phyloP scores from a whole-genome alignment of 2,329 filamentous ascomycete species.

The Aureobasidium sp. region DNA sequence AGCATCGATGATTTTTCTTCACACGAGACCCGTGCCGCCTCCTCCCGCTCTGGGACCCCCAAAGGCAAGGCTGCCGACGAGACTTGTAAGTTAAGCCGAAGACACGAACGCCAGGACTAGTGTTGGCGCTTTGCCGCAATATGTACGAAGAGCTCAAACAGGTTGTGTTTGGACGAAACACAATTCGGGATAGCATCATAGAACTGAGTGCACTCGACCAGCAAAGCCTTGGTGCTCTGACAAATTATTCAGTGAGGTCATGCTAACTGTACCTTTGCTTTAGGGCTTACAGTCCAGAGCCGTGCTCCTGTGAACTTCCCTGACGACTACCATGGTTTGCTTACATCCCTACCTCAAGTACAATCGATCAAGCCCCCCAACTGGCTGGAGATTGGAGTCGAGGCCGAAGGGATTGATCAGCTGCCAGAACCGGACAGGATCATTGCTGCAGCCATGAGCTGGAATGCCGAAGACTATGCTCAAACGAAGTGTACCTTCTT shows the following conservation, averaged over 20 bases:
- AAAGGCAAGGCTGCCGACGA: neutral
- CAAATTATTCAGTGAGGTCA: too few relatives aligned
- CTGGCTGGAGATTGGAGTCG: neutral
- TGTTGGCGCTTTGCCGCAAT: too few relatives aligned
- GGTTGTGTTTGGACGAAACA: too few relatives aligned
- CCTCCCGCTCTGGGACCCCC: neutral
- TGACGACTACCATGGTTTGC: neutral
- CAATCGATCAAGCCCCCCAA: neutral
- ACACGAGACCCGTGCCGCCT: neutral
- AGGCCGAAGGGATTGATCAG: neutral
- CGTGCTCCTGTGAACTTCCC: neutral
- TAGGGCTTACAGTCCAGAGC: neutral
- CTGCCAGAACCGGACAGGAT: neutral
- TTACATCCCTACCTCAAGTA: neutral
- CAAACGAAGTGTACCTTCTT: slow-evolving; percentile 1
- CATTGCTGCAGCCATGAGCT: neutral
- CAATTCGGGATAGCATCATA: too few relatives aligned
- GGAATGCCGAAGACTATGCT: neutral
- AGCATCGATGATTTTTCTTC: neutral
- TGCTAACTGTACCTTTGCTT: too few relatives aligned
- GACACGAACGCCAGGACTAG: too few relatives aligned
- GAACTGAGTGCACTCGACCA: too few relatives aligned
- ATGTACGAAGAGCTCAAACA: too few relatives aligned
- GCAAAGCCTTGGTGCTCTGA: too few relatives aligned
- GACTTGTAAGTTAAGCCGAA: neutral